phyloP scores from a whole-genome alignment of 805 yeast genomes.

The Wickerhamiella azyma region DNA sequence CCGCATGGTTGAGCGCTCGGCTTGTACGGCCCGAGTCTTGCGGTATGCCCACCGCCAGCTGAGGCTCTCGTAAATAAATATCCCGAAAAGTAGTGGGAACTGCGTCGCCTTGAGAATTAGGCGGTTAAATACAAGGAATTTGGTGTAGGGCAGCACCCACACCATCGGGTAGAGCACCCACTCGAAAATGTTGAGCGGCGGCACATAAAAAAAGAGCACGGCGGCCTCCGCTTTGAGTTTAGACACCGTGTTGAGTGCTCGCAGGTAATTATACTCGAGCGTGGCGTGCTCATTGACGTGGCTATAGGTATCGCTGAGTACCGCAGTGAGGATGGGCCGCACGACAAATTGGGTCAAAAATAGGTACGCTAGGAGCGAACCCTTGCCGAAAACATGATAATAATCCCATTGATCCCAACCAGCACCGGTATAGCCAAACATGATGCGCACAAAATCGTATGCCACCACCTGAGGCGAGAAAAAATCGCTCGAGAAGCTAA shows the following conservation, averaged over 20 bases:
- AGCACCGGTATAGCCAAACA: conserved; percentile 47
- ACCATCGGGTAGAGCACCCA: conserved; percentile 25
- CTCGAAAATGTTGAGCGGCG: conserved; percentile 27
- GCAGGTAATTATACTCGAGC: conserved; percentile 28
- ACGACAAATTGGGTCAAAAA: conserved; percentile 43
- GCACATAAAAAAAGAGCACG: conserved; percentile 25
- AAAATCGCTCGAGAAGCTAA: conserved; percentile 35
- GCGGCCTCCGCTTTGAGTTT: conserved; percentile 28
- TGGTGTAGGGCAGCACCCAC: conserved; percentile 22
- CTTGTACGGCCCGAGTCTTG: background rate
- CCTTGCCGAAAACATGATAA: conserved; percentile 35
- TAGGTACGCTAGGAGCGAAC: conserved; percentile 36
- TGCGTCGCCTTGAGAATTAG: conserved; percentile 28
- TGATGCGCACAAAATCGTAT: conserved; percentile 37
- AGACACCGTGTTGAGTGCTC: conserved; percentile 27
- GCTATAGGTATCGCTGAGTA: conserved; percentile 30
- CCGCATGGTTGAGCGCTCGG: background rate
- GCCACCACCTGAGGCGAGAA: conserved; percentile 33
- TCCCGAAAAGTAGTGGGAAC: conserved; percentile 25
- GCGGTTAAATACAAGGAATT: conserved; percentile 24
- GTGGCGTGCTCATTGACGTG: conserved; percentile 24
- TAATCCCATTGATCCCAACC: conserved; percentile 44
- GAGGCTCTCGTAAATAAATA: conserved; percentile 24
- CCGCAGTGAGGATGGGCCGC: conserved; percentile 42
- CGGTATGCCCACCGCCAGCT: conserved; percentile 9